Conservation (phyloP, 768 basidiomycete genomes). For the Rhodocollybia butyracea region DNA sequence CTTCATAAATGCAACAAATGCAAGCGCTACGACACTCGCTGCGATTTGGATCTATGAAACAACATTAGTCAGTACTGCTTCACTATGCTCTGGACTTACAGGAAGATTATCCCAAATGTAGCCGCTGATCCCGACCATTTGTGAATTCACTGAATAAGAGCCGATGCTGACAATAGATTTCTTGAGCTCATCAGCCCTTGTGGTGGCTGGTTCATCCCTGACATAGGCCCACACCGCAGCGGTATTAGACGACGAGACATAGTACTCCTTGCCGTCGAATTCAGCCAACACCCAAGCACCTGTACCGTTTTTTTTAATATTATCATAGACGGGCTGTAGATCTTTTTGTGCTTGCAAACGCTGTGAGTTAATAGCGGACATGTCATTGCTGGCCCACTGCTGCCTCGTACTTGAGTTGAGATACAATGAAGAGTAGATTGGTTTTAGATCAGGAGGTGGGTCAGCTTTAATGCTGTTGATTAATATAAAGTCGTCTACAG, state of each 20-base stretch:
- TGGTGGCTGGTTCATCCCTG: not conserved
- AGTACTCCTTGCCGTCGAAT: not conserved
- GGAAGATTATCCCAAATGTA: not conserved
- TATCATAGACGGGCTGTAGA: not conserved
- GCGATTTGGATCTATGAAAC: not conserved
- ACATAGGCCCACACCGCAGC: not conserved
- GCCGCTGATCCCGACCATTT: not conserved
- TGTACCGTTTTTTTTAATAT: not conserved
- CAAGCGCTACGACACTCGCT: not conserved
- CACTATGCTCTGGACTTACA: not conserved
- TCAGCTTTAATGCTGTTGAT: not conserved
- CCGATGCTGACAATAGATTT: not conserved
- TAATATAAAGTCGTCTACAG: not conserved
- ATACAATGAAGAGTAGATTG: not conserved
- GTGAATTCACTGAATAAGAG: not conserved
- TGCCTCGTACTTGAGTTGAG: not conserved
- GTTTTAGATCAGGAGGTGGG: not conserved
- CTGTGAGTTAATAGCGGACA: not conserved
- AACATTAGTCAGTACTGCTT: not conserved
- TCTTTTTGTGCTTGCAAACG: not conserved
- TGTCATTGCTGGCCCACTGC: not conserved
- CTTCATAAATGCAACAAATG: not conserved
- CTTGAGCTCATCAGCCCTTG: not conserved
- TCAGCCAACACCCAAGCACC: not conserved
- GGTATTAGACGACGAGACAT: not conserved